Evolutionary conservation across 129 eudicot genomes (phyloP).

Genomic region (Sambucus nigra): DNA sequence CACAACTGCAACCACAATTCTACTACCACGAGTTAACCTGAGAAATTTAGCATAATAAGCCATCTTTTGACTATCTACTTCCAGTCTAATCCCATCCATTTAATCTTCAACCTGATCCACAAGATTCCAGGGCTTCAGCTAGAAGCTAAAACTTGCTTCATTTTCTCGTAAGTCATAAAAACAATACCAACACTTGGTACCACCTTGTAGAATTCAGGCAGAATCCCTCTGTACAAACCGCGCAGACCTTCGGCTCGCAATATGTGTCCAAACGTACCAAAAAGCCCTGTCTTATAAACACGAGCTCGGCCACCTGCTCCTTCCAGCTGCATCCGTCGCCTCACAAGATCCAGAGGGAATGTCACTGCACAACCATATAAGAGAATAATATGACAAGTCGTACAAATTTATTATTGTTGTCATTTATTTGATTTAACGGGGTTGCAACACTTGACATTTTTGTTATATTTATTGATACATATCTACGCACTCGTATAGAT

Average conservation of each 20-base stretch:
- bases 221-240: slow-evolving; percentile 83
- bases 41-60: not conserved
- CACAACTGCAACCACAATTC: slow-evolving; percentile 9
- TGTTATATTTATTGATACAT: too few species aligned
- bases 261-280: slow-evolving; percentile 60
- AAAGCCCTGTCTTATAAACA: slow-evolving; percentile 61
- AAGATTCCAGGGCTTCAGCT: slow-evolving; percentile 7
- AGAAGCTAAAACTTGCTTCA: slow-evolving; percentile 52
- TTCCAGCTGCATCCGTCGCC: slow-evolving; percentile 89
- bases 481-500: too few species aligned
- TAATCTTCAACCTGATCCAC: not conserved
- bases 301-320: slow-evolving; percentile 87
- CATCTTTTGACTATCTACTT: not conserved
- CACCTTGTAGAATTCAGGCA: slow-evolving; percentile 93
- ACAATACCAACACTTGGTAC: slow-evolving; percentile 84
- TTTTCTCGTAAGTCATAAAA: slow-evolving; percentile 81
- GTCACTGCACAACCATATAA: slow-evolving; percentile 39
- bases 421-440: too few species aligned
- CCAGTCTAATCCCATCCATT: not conserved
- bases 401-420: not conserved
- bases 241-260: slow-evolving; percentile 65
- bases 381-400: not conserved
- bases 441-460: not conserved
- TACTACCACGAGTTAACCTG: not conserved
- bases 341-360: slow-evolving; percentile 88